A percentile compares a stretch with the other conserved stretches of the same genome.
phyloP scores from a whole-genome alignment of 176 grass and related monocot genomes.

The Zoysia japonica region DNA sequence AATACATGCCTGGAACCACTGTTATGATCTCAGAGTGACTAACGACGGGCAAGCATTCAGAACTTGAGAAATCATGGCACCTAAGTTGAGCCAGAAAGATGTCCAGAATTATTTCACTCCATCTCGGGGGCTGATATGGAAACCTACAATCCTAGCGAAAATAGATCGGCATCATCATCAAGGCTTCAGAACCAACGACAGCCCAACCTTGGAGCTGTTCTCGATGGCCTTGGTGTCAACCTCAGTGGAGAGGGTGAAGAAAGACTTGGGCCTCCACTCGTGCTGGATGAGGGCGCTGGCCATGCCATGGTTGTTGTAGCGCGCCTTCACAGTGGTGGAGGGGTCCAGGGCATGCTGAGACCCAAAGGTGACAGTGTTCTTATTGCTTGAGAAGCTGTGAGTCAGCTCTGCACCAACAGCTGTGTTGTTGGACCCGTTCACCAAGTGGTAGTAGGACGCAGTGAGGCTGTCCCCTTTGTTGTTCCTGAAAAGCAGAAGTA shows the following conservation, averaged over 20 bases:
- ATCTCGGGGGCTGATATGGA: background rate
- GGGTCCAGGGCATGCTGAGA: conserved; percentile 52
- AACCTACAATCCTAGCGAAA: conserved; percentile 38
- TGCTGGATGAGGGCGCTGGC: conserved; percentile 68
- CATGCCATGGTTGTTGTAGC: conserved; percentile 62
- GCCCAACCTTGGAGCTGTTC: conserved; percentile 57
- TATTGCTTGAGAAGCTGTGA: conserved; percentile 58
- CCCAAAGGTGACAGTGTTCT: conserved; percentile 53
- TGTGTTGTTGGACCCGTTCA: conserved; percentile 26
- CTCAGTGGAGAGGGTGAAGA: conserved; percentile 63
- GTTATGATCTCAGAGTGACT: background rate
- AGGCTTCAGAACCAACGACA: conserved; percentile 61
- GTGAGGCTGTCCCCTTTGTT: conserved; percentile 65
- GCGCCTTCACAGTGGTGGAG: conserved; percentile 56
- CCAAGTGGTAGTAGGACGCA: conserved; percentile 55
- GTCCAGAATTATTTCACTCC: conserved; percentile 27
- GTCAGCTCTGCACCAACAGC: conserved; percentile 55
- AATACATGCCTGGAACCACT: background rate
- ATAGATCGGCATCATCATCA: conserved; percentile 51
- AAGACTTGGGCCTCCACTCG: conserved; percentile 55
- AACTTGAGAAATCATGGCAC: conserved; percentile 10
- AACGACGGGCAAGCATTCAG: background rate
- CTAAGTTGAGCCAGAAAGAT: conserved; percentile 1
- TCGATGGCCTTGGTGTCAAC: conserved; percentile 46
- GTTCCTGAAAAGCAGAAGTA: conserved; percentile 44